Percentiles rank a stretch among this genome's conserved stretches.
Evolutionary conservation across 345 rosid species (phyloP).

Genomic region (Rhizophora mangle): DNA sequence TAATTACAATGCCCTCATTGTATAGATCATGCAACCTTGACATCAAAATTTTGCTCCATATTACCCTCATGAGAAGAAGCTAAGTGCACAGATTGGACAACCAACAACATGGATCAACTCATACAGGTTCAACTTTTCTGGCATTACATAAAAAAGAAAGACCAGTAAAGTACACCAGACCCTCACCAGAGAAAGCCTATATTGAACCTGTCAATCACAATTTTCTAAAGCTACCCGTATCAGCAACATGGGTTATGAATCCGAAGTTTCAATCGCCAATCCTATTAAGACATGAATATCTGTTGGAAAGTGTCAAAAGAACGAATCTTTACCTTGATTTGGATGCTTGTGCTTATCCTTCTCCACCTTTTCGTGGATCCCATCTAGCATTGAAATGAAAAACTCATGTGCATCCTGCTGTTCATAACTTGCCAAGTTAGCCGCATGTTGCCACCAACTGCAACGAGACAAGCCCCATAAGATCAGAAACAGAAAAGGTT

Average conservation of each 20-base stretch:
- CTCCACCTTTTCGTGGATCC: constrained; percentile 80
- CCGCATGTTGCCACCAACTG: constrained; percentile 98
- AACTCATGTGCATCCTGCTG: constrained; percentile 98
- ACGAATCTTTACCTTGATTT: constrained; percentile 38
- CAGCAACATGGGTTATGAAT: no score
- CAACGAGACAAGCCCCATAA: constrained; percentile 7
- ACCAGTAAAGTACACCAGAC: no score
- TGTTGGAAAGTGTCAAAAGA: not conserved
- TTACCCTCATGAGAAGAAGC: not conserved
- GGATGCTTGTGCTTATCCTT: constrained; percentile 41
- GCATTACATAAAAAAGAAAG: no score
- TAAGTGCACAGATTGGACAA: not conserved
- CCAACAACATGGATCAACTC: no score
- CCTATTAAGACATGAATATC: not conserved
- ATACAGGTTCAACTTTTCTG: no score
- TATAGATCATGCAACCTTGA: no score
- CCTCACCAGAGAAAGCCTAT: no score
- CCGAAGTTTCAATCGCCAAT: not conserved
- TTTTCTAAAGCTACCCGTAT: not conserved
- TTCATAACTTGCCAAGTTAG: constrained; percentile 72
- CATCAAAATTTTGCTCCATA: not conserved
- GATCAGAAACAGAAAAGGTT: not conserved
- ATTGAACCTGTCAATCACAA: not conserved
- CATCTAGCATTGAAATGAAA: constrained; percentile 79
- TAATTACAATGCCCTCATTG: no score